A percentile compares a stretch with the other conserved stretches of the same genome.
Conservation (phyloP, 2,329 filamentous ascomycete genomes). For the Coleophoma cylindrospora region DNA sequence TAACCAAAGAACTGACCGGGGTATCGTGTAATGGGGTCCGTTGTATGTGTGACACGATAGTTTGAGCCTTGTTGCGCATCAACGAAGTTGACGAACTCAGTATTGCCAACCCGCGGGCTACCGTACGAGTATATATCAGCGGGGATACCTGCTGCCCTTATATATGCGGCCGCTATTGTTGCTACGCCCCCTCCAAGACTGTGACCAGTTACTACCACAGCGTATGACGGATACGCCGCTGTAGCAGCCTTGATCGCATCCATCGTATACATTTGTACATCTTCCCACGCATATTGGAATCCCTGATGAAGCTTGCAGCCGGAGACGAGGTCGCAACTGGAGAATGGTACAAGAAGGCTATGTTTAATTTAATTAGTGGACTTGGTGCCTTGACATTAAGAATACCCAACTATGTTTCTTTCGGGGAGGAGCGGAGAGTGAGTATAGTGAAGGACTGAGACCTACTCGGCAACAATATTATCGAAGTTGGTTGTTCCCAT, state of each 20-base stretch:
- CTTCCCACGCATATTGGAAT: constrained; percentile 54
- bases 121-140: constrained; percentile 63
- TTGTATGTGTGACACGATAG: constrained; percentile 61
- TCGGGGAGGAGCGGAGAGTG: no score
- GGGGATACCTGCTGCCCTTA: constrained; percentile 42
- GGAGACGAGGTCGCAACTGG: constrained; percentile 15
- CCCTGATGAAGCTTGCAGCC: constrained; percentile 43
- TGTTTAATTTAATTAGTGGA: neutral
- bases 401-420: no score
- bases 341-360: constrained; percentile 8
- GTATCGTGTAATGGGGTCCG: constrained; percentile 64
- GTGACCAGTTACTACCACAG: constrained; percentile 57
- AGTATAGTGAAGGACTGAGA: no score
- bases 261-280: constrained; percentile 39
- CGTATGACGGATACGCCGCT: constrained; percentile 41
- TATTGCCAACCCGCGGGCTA: constrained; percentile 60
- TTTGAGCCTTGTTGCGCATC: constrained; percentile 45
- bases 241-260: constrained; percentile 31
- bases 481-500: no score
- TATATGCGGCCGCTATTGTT: constrained; percentile 51
- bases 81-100: constrained; percentile 47
- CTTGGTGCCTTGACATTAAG: neutral
- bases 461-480: no score
- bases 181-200: constrained; percentile 64
- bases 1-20: constrained; percentile 58